Evolutionary conservation across 73 alveolate species (phyloP), one percentile per base, ranked within the genome.

Genomic region (Paramecium pentaurelia): DNA sequence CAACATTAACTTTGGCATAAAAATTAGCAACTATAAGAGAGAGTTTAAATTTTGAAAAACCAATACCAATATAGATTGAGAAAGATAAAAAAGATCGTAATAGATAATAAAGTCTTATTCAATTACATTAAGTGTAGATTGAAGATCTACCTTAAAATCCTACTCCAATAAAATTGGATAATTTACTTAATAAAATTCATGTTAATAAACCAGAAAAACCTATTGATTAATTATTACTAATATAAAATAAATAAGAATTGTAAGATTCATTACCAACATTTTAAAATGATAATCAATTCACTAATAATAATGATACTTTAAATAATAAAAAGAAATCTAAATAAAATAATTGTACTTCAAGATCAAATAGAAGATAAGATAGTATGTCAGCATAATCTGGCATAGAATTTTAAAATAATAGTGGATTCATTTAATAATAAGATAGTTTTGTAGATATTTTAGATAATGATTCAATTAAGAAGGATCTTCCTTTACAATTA

Each of bases 11-110:
- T 32, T 64, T 64, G 28, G 84, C 84, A 1, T 64, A 64, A 11
- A 64, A 64, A n/a, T 27, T 64, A 64, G 84, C 84, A 10, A 64
- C 84, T 8, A 64, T 64, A 64, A 64, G 84, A n/a, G 84, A 64
- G 22, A 64, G 84, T 27, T 28, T 64, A 32, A 64, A 28, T 32
- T 64, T 28, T 64, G 51, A 64, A n/a, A 64, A 34, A 64, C 51
- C 51, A 64, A 5, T 36, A 28, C 49, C 20, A 28, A 10, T 30
- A 1, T 34, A 8, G 2, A 6, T 64, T 28, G 84, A 64, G 4
- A 64, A 34, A 11, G 47, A 32, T 32, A 64, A 64, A 64, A 25
- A 64, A 64, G 42, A 64, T 32, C 84, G 28, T 2, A 64, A 32
- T 64, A 64, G 47, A 64, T 34, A 64, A 32, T 14, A 64, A 11